Evolutionary conservation across 768 basidiomycete species (phyloP).

Genomic region (Mycena filopes): DNA sequence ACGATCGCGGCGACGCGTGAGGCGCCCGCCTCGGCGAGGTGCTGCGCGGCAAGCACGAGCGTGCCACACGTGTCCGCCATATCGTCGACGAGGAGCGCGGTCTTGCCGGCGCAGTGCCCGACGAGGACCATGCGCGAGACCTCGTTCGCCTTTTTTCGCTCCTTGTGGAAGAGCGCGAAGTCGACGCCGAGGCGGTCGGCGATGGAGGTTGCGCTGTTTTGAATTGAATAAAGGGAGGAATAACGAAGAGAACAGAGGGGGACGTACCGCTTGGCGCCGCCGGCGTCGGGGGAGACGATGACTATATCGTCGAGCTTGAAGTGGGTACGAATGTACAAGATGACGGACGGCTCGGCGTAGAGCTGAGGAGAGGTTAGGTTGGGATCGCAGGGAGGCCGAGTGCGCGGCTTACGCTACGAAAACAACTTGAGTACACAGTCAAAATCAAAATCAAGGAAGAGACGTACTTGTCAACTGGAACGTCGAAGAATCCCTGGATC

Average conservation of each 20-base stretch:
- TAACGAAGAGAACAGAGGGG: conserved; percentile 11
- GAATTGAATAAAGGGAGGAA: conserved; percentile 21
- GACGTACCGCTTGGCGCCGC: conserved; percentile 93
- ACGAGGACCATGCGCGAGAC: conserved; percentile 96
- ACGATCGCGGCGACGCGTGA: conserved; percentile 90
- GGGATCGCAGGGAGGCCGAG: conserved; percentile 8
- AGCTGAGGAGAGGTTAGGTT: conserved; percentile 62
- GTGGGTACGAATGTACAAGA: conserved; percentile 93
- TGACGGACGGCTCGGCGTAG: conserved; percentile 95
- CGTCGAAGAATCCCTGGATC: conserved; percentile 99
- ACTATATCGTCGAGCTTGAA: conserved; percentile 88
- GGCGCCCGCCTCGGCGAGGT: conserved; percentile 91
- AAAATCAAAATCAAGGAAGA: background rate
- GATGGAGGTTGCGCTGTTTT: conserved; percentile 90
- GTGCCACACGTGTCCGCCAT: conserved; percentile 99
- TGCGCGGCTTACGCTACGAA: conserved; percentile 27
- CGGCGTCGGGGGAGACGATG: conserved; percentile 98
- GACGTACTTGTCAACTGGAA: conserved; percentile 98
- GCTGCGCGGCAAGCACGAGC: conserved; percentile 88
- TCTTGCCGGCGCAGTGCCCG: conserved; percentile 91
- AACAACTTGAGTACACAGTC: conserved; percentile 6
- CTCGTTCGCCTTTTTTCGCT: conserved; percentile 96
- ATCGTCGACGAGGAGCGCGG: conserved; percentile 96
- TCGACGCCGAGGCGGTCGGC: conserved; percentile 96
- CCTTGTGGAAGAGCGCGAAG: conserved; percentile 99